Percentiles rank a stretch among this genome's conserved stretches.
Evolutionary conservation across 2,329 filamentous ascomycete genomes (phyloP).

Genomic region (Bipolaris oryzae): DNA sequence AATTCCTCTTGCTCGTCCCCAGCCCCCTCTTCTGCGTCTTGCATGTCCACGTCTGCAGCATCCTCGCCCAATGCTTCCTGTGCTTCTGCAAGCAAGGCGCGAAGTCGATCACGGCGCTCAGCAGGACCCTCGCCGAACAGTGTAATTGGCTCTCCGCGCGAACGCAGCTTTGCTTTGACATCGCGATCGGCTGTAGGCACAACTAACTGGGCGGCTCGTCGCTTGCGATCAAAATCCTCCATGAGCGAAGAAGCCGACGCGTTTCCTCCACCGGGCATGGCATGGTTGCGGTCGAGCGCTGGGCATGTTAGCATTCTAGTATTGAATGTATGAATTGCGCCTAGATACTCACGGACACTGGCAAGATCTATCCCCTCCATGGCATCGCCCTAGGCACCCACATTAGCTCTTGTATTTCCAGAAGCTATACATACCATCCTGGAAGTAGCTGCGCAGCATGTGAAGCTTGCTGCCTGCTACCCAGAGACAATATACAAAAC

Average conservation of each 20-base stretch:
- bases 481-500: not conserved
- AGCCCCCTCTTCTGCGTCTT: slow-evolving; percentile 60
- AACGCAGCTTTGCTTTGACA: slow-evolving; percentile 71
- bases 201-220: slow-evolving; percentile 82
- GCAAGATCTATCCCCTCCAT: slow-evolving; percentile 65
- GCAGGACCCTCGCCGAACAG: slow-evolving; percentile 89
- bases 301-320: slow-evolving; percentile 2
- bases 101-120: slow-evolving; percentile 84
- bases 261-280: slow-evolving; percentile 73
- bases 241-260: slow-evolving; percentile 86
- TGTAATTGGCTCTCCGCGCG: slow-evolving; percentile 91
- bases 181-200: slow-evolving; percentile 93
- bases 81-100: slow-evolving; percentile 77
- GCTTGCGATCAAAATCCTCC: slow-evolving; percentile 88
- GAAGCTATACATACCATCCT: not conserved
- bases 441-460: slow-evolving; percentile 9
- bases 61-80: slow-evolving; percentile 66
- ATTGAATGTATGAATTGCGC: no score
- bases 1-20: slow-evolving; percentile 76
- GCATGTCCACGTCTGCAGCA: slow-evolving; percentile 57
- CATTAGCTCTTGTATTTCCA: slow-evolving; percentile 14
- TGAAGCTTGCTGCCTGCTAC: slow-evolving; percentile 27
- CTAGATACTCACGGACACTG: slow-evolving; percentile 63
- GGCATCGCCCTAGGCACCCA: slow-evolving; percentile 54
- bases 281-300: slow-evolving; percentile 82